Evolutionary conservation across 768 basidiomycete species (phyloP).

Genomic region (Russula vinacea): DNA sequence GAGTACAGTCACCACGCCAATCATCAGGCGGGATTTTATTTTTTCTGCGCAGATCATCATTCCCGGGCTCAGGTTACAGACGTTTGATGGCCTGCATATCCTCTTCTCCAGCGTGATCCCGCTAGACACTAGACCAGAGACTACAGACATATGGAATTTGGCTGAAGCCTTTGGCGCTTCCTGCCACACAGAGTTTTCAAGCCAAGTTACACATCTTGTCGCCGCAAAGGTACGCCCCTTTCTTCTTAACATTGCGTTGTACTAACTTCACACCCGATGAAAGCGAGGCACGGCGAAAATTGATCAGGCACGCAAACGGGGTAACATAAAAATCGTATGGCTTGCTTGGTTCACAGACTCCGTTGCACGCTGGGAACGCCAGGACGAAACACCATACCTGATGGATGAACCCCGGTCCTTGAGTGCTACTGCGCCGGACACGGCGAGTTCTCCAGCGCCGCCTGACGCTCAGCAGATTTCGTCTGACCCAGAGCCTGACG

Average conservation of each 20-base stretch:
- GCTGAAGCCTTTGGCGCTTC: constrained; percentile 87
- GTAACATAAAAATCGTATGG: constrained; percentile 82
- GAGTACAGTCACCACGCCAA: constrained; percentile 31
- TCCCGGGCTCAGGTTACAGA: constrained; percentile 68
- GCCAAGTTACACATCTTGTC: constrained; percentile 82
- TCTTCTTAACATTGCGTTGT: constrained; percentile 24
- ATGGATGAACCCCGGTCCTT: constrained; percentile 51
- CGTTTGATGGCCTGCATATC: constrained; percentile 76
- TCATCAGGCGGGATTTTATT: neutral
- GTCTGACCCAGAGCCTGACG: constrained; percentile 63
- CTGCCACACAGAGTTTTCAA: constrained; percentile 65
- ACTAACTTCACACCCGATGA: constrained; percentile 10
- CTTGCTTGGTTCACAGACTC: constrained; percentile 87
- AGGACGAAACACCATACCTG: constrained; percentile 75
- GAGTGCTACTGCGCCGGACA: constrained; percentile 39
- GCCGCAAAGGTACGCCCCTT: constrained; percentile 65
- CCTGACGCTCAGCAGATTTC: constrained; percentile 53
- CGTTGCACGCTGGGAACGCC: constrained; percentile 79
- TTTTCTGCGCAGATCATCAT: constrained; percentile 66
- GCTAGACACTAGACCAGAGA: constrained; percentile 74
- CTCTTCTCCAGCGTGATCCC: constrained; percentile 96
- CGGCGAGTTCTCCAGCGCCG: constrained; percentile 42
- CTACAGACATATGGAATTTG: constrained; percentile 79
- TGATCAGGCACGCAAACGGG: constrained; percentile 71
- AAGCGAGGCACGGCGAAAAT: constrained; percentile 92